A percentile compares a stretch with the other conserved stretches of the same genome.
phyloP scores from a whole-genome alignment of 306 rosid genomes.

The Oxytropis ochrocephala region DNA sequence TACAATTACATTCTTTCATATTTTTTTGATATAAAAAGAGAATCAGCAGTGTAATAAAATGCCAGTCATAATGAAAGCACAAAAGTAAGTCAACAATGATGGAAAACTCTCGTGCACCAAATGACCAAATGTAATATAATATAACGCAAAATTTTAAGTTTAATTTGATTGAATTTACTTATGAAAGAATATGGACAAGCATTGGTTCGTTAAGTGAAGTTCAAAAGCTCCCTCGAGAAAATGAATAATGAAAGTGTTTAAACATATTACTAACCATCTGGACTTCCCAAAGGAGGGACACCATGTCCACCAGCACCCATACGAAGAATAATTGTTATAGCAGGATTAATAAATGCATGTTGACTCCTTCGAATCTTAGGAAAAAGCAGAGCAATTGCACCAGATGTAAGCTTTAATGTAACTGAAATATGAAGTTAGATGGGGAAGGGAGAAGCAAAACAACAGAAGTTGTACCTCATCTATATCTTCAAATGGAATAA shows the following conservation, averaged over 20 bases:
- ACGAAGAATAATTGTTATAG: conserved; percentile 86
- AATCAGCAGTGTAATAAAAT: not conserved
- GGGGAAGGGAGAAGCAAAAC: conserved; percentile 17
- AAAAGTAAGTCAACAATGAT: not conserved
- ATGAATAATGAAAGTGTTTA: not conserved
- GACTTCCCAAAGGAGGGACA: conserved; percentile 98
- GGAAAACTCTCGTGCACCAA: not conserved
- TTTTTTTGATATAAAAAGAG: not conserved
- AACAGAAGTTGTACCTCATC: conserved; percentile 65
- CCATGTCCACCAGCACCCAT: conserved; percentile 99
- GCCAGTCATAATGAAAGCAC: not conserved
- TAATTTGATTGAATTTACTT: not conserved
- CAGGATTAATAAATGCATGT: conserved; percentile 97
- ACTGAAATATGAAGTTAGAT: conserved; percentile 3
- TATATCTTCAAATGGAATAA: conserved; percentile 79
- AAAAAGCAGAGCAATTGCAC: conserved; percentile 18
- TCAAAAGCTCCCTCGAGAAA: not conserved
- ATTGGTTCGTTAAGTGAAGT: not conserved
- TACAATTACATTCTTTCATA: not conserved
- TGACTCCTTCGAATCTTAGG: conserved; percentile 89
- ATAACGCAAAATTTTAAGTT: not conserved
- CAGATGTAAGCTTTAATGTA: conserved; percentile 15
- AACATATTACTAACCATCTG: conserved; percentile 78
- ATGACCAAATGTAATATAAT: not conserved
- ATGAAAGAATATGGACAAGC: conserved; percentile 13